A percentile compares a stretch with the other conserved stretches of the same genome.
phyloP scores from a whole-genome alignment of 2,329 filamentous ascomycete species.

The Colletotrichum noveboracense region DNA sequence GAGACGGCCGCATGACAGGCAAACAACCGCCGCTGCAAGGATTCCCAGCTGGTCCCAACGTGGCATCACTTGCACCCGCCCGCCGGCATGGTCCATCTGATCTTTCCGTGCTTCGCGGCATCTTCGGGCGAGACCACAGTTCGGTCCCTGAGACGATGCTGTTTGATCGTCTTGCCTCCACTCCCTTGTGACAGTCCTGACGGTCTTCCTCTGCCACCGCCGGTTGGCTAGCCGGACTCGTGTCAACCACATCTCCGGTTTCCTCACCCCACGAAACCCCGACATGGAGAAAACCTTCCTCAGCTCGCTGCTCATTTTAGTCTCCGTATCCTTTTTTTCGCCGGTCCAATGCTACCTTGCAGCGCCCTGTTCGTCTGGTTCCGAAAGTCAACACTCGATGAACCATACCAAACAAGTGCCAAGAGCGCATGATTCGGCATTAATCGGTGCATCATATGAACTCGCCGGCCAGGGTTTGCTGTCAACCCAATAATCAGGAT shows the following conservation, averaged over 20 bases:
- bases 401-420: background rate
- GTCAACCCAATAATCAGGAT: background rate
- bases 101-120: background rate
- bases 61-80: background rate
- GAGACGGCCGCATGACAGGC: background rate
- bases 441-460: background rate
- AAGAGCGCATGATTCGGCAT: background rate
- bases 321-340: background rate
- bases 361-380: background rate
- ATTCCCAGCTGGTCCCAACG: background rate
- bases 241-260: background rate
- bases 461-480: background rate
- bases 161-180: conserved; percentile 9
- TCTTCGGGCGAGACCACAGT: background rate
- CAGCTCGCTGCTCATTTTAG: background rate
- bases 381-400: background rate
- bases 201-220: background rate
- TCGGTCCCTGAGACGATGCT: conserved; percentile 9
- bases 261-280: background rate
- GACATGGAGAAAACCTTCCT: background rate
- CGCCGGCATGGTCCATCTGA: background rate
- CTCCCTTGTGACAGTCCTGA: background rate
- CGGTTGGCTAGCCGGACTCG: background rate
- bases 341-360: background rate
- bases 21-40: background rate